Evolutionary conservation across 192 early-diverging fungal species (phyloP).

Genomic region (Coemansia sp.): DNA sequence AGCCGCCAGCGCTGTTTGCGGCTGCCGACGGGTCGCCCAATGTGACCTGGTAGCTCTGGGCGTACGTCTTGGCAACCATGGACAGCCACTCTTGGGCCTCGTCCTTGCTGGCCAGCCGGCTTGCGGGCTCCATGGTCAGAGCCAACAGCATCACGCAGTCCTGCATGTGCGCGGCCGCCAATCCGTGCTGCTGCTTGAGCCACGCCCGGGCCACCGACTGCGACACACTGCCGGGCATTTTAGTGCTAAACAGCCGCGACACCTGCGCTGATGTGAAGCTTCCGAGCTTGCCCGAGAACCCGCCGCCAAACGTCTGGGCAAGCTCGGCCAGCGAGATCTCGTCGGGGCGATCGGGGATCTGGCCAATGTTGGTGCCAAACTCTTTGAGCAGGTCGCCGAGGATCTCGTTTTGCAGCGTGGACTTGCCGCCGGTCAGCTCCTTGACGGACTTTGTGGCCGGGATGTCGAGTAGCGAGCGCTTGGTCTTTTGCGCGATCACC

Average conservation of each 20-base stretch:
- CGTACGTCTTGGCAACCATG: constrained; percentile 64
- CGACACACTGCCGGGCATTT: constrained; percentile 92
- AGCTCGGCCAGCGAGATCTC: constrained; percentile 80
- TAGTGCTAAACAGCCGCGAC: constrained; percentile 77
- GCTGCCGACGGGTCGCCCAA: constrained; percentile 1
- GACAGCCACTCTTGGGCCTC: constrained; percentile 82
- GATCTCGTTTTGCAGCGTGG: constrained; percentile 96
- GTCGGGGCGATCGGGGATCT: constrained; percentile 85
- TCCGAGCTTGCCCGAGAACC: constrained; percentile 62
- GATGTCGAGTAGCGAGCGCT: constrained; percentile 73
- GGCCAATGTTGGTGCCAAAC: constrained; percentile 59
- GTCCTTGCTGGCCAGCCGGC: constrained; percentile 64
- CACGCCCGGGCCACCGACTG: constrained; percentile 65
- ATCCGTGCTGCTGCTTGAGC: constrained; percentile 50
- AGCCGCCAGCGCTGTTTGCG: background rate
- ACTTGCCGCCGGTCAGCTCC: constrained; percentile 93
- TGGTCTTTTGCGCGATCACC: constrained; percentile 87
- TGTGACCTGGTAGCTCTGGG: constrained; percentile 62
- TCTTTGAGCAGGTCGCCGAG: constrained; percentile 92
- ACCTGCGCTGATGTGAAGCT: constrained; percentile 75
- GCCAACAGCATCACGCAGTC: constrained; percentile 75
- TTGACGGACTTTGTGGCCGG: constrained; percentile 55
- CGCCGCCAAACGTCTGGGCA: constrained; percentile 72
- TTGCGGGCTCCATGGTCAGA: constrained; percentile 76
- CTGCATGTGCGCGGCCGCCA: constrained; percentile 67